Evolutionary conservation across 2,329 filamentous ascomycete genomes (phyloP), one percentile per base, ranked within the genome.

Genomic region (Xylaria sp.): DNA sequence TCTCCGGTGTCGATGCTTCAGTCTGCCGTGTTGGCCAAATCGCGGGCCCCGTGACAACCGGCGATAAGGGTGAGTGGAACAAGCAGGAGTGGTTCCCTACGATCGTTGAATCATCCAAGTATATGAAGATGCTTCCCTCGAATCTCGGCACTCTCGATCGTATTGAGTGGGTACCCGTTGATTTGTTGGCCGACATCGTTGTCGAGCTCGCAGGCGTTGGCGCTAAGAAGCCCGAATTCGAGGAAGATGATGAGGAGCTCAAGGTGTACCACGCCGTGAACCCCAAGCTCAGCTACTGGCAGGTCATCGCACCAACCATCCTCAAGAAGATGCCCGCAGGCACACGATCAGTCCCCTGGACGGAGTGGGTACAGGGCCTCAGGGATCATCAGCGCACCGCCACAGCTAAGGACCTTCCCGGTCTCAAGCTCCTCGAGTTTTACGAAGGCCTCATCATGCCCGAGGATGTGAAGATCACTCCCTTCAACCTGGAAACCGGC

Each of bases 91-190:
- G 84, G 81, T 71, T 88, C 6, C 86, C 86, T 0, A 78, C 74
- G 28, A 71, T 82, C n/a, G 68, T 82, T 12, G 75, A 78, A 0
- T 83, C 81, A 21, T 85, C 82, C 0, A 74, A 80, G 17, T 75
- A 79, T 43, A 71, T 87, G 0, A 80, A 81, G 0, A 68, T 78
- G 19, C 67, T 87, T 2, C 84, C 85, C 0, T 66, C 69, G 0
- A 73, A 73, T 6, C 74, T 87, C 0, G 84, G 84, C 0, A 63
- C 70, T 1, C 71, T 78, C 66, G 72, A 79, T 5, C 66, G 68
- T 0, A 75, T 87, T 2, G 83, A 86, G 68, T 87, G 85, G 85
- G 75, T 83, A 1, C 83, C 85, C 0, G 78, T 86, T 15, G 84
- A 83, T 47, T 70, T 75, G 15, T 77, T 84, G 8, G 79, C 82